Evolutionary conservation across 352 stramenopile genomes (phyloP).

Genomic region (Globisporangium cederbergense): DNA sequence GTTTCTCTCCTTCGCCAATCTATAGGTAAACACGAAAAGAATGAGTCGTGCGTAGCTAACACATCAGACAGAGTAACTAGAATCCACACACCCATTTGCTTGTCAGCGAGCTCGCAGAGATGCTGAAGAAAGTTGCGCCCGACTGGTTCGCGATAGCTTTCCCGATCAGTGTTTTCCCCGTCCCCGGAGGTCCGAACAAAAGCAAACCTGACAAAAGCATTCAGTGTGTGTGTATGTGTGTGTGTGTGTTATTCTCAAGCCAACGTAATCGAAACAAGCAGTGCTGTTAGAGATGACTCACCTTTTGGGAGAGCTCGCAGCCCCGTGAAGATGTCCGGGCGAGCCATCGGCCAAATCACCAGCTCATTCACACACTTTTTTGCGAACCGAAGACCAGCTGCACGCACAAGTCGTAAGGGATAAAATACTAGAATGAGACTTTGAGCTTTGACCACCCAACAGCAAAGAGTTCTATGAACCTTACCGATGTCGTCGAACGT

Average conservation of each 20-base stretch:
- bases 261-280: background rate
- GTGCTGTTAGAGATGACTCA: conserved; percentile 14
- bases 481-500: conserved; percentile 97
- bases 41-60: background rate
- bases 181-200: conserved; percentile 94
- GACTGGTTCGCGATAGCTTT: conserved; percentile 99
- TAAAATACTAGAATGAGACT: background rate
- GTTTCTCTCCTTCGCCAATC: conserved; percentile 99
- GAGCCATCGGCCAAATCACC: conserved; percentile 98
- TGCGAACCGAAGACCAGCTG: conserved; percentile 94
- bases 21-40: conserved; percentile 13
- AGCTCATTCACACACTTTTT: conserved; percentile 98
- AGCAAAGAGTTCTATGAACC: background rate
- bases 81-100: conserved; percentile 93
- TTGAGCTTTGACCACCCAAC: background rate
- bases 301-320: conserved; percentile 90
- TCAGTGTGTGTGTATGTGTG: background rate
- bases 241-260: background rate
- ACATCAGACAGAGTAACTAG: background rate
- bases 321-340: conserved; percentile 97
- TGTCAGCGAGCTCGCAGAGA: conserved; percentile 97
- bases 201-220: conserved; percentile 67
- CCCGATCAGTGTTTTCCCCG: conserved; percentile 98
- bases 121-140: conserved; percentile 98
- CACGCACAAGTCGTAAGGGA: background rate